Conservation (phyloP, 31 red algal species). For the Endocladia muricata region DNA sequence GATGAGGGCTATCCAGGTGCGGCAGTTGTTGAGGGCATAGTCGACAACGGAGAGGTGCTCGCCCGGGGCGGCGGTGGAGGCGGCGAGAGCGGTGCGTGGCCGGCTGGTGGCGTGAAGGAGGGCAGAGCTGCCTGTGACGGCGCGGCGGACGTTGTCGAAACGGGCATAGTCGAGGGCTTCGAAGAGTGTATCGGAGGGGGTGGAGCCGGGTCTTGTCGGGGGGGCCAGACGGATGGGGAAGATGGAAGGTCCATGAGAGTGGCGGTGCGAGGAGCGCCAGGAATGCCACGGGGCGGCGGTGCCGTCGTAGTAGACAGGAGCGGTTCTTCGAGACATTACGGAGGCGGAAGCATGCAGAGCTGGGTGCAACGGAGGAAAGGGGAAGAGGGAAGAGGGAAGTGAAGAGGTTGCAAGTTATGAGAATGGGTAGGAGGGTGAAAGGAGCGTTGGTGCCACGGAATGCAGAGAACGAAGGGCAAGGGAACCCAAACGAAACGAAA, state of each 20-base stretch:
- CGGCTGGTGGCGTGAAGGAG: conserved; percentile 9
- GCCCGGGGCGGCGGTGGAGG: background rate
- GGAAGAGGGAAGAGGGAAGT: background rate
- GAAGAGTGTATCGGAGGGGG: conserved; percentile 15
- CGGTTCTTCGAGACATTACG: conserved; percentile 49
- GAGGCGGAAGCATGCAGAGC: background rate
- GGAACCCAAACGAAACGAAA: no score
- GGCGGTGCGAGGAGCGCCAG: background rate
- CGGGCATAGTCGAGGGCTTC: conserved; percentile 53
- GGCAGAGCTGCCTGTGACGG: conserved; percentile 5
- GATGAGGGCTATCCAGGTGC: conserved; percentile 48
- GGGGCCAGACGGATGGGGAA: background rate
- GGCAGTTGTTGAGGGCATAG: conserved; percentile 58
- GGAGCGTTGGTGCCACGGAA: background rate
- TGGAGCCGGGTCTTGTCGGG: background rate
- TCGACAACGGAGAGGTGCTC: conserved; percentile 11
- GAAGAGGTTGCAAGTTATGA: background rate
- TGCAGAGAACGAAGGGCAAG: no score
- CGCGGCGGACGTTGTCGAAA: conserved; percentile 60
- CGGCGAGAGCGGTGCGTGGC: conserved; percentile 21
- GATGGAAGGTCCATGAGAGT: conserved; percentile 6
- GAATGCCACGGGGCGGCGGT: conserved; percentile 1
- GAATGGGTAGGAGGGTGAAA: background rate
- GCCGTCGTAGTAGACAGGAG: conserved; percentile 29
- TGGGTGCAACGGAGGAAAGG: background rate